Evolutionary conservation across 2,329 filamentous ascomycete species (phyloP), one percentile per base, ranked within the genome.

Genomic region (Aurifilum marmelostoma): DNA sequence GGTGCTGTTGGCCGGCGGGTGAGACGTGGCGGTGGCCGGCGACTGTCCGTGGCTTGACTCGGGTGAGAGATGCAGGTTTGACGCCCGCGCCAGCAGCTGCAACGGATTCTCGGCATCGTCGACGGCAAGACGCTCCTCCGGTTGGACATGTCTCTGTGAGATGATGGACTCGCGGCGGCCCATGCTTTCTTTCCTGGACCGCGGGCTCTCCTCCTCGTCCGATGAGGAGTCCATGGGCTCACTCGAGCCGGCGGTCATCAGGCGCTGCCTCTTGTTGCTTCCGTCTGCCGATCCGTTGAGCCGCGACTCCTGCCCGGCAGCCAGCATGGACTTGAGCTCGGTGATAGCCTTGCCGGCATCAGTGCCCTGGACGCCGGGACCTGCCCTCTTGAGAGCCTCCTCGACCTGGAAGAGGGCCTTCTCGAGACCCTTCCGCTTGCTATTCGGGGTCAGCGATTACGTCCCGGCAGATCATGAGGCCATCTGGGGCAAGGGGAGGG

Each of bases 61-160:
- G 1, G 81, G 83, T 32, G 84, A 85, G n/a, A 87, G 81, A 69
- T 87, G 86, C 52, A 91, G 83, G 77, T 92, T 90, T 0, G 91
- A 93, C 1, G 91, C 91, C 41, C 91, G 85, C 2, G 91, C 91
- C 43, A 93, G 87, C 21, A 93, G 80, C 76, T 93, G 91, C 6
- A 93, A 80, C 0, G 91, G 91, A 71, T 93, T 93, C 75, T 93
- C 91, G 3, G 91, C 91, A 76, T 92, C 91, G 73, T 93, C 90
- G 34, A 91, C 81, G 16, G 88, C 84, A 41, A 91, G 83, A 63
- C 81, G 85, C 66, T 88, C 87, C 50, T 85, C 82, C 21, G 75
- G 75, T 41, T 72, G 72, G 63, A 65, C 75, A 71, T 66, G 65
- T 2, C 72, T 72, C n/a, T 74, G 75, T 6, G 74, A 75, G 8